Percentiles rank a stretch among this genome's conserved stretches.
phyloP scores from a whole-genome alignment of 1,284 basidiomycete genomes.

The Volvariella volvacea region DNA sequence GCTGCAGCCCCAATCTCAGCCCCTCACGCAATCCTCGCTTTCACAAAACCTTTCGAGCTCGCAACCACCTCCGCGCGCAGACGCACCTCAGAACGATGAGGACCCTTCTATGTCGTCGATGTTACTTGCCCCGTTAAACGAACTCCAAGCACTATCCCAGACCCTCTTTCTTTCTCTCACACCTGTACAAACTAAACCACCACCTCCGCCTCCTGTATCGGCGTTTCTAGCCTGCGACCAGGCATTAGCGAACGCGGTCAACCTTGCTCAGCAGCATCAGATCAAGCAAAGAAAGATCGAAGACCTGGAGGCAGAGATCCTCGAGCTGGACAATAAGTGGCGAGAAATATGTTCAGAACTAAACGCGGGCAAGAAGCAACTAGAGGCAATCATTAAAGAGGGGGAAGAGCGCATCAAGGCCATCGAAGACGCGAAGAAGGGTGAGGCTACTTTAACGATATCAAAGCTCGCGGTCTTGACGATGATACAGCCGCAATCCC shows the following conservation, averaged over 20 bases:
- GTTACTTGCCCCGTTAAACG: slow-evolving; percentile 56
- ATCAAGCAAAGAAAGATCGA: slow-evolving; percentile 69
- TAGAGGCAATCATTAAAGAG: slow-evolving; percentile 63
- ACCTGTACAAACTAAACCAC: slow-evolving; percentile 53
- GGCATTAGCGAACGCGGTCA: slow-evolving; percentile 53
- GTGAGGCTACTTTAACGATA: slow-evolving; percentile 28
- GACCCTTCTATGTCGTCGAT: slow-evolving; percentile 44
- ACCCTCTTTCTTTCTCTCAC: slow-evolving; percentile 67
- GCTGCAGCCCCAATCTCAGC: too few relatives aligned
- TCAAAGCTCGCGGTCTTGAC: slow-evolving; percentile 1
- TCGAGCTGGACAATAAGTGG: slow-evolving; percentile 60
- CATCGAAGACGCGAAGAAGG: slow-evolving; percentile 64
- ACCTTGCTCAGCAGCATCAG: slow-evolving; percentile 65
- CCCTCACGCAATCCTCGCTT: too few relatives aligned
- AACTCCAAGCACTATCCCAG: slow-evolving; percentile 59
- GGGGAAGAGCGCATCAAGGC: slow-evolving; percentile 63
- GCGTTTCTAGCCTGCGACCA: slow-evolving; percentile 58
- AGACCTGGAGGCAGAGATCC: slow-evolving; percentile 57
- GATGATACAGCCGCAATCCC: slow-evolving; percentile 55
- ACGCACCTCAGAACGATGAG: slow-evolving; percentile 16
- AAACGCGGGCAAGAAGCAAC: slow-evolving; percentile 55
- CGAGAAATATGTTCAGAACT: slow-evolving; percentile 56
- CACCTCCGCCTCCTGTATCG: slow-evolving; percentile 52
- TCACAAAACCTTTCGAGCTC: too few relatives aligned
- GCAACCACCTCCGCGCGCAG: too few relatives aligned